Evolutionary conservation across 202 grass and related monocot genomes (phyloP).

Genomic region (Hordeum pubiflorum): DNA sequence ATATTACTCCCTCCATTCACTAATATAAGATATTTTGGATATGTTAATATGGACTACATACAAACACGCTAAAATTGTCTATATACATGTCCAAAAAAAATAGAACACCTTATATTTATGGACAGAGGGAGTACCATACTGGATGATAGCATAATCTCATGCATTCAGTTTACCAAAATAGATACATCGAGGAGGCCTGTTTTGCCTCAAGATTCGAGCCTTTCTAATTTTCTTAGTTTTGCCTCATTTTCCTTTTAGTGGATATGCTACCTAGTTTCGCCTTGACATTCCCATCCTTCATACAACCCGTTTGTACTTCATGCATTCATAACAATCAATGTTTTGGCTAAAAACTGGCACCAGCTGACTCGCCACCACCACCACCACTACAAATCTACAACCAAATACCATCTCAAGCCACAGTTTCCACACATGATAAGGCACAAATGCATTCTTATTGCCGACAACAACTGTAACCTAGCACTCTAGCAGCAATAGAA

Average conservation of each 20-base stretch:
- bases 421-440: neutral
- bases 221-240: neutral
- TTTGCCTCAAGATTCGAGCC: neutral
- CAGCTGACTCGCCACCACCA: neutral
- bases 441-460: conserved; percentile 15
- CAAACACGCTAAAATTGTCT: too few species aligned
- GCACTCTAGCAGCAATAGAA: neutral
- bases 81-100: too few species aligned
- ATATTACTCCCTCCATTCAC: neutral
- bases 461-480: neutral
- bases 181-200: neutral
- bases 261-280: neutral
- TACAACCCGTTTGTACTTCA: neutral
- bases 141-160: neutral
- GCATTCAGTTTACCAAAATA: neutral
- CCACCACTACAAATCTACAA: neutral
- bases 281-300: neutral
- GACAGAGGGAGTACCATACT: neutral
- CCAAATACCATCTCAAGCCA: neutral
- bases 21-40: too few species aligned
- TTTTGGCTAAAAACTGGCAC: neutral
- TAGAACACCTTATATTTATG: too few species aligned
- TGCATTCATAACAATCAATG: neutral
- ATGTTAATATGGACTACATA: too few species aligned
- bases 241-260: neutral